Percentiles rank a stretch among this genome's conserved stretches.
Evolutionary conservation across 1,284 basidiomycete genomes (phyloP).

Genomic region (Trametes versicolor): DNA sequence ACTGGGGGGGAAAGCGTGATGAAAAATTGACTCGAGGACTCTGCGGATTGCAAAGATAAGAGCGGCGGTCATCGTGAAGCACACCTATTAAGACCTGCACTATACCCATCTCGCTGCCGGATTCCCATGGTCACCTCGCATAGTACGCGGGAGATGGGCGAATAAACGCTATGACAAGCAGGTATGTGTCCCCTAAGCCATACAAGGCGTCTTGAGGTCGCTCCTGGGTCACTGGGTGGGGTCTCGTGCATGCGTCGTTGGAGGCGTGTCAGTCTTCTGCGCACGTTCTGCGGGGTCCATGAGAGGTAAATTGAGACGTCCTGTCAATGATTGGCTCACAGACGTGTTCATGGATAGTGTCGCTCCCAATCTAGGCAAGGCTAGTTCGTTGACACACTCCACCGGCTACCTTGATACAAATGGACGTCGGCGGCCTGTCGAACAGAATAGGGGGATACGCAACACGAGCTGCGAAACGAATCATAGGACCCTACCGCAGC

Average conservation of each 20-base stretch:
- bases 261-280: neutral
- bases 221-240: constrained; percentile 1
- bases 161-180: constrained; percentile 8
- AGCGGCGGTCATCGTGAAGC: constrained; percentile 7
- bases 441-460: neutral
- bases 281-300: neutral
- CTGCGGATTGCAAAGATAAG: neutral
- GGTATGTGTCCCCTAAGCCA: neutral
- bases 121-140: constrained; percentile 18
- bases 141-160: constrained; percentile 4
- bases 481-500: neutral
- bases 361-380: neutral
- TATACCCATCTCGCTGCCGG: constrained; percentile 3
- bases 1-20: neutral
- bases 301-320: neutral
- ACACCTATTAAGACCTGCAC: neutral
- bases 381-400: neutral
- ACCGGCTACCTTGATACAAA: neutral
- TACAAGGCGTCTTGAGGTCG: neutral
- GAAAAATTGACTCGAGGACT: neutral
- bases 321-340: neutral
- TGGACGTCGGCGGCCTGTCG: neutral
- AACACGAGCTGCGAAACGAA: neutral
- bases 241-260: constrained; percentile 2
- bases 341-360: neutral